Conservation (phyloP, 331 rosid genomes). For the Erythrophleum ivorense region DNA sequence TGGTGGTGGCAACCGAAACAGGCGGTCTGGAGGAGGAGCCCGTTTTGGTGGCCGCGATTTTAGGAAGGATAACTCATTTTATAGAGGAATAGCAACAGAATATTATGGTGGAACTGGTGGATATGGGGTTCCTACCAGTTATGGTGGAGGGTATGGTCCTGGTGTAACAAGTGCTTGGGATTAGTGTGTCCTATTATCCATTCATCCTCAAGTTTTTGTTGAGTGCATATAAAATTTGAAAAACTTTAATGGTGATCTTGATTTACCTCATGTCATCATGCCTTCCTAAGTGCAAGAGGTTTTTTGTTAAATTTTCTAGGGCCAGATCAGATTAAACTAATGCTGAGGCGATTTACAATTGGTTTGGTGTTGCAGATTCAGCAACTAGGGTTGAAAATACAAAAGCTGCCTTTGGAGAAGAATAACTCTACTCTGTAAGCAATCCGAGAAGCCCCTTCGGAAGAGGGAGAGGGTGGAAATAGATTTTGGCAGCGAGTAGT, state of each 20-base stretch:
- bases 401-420: too few relatives aligned
- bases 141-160: slow-evolving; percentile 31
- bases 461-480: too few relatives aligned
- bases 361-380: too few relatives aligned
- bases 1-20: slow-evolving; percentile 48
- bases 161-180: slow-evolving; percentile 28
- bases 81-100: slow-evolving; percentile 31
- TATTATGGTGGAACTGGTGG: slow-evolving; percentile 9
- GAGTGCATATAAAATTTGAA: slow-evolving; percentile 50
- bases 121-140: slow-evolving; percentile 14
- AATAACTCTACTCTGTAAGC: too few relatives aligned
- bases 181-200: neutral
- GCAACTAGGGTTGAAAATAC: too few relatives aligned
- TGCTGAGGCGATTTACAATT: neutral
- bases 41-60: slow-evolving; percentile 26
- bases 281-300: slow-evolving; percentile 34
- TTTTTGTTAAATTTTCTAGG: neutral
- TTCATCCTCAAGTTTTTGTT: neutral
- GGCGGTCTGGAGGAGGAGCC: slow-evolving; percentile 52
- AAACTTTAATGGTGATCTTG: slow-evolving; percentile 40
- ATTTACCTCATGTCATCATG: slow-evolving; percentile 29
- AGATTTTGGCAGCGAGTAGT: too few relatives aligned
- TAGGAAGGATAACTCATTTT: neutral
- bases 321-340: neutral
- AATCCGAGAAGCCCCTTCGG: too few relatives aligned